phyloP scores from a whole-genome alignment of 1,284 basidiomycete genomes.

The Ustilago xerochloae region DNA sequence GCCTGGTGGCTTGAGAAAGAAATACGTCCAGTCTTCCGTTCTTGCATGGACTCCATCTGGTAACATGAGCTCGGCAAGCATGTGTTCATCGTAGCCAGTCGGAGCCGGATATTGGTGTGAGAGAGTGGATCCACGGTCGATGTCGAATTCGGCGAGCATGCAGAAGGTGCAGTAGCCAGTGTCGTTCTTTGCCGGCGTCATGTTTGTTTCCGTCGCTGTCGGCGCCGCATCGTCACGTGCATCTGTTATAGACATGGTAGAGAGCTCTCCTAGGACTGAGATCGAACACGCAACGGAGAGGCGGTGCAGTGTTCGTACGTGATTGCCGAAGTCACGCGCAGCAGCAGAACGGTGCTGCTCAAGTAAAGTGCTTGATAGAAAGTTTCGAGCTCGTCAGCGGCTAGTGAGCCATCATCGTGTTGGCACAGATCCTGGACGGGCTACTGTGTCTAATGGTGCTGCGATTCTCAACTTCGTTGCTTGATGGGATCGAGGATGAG shows the following conservation, averaged over 20 bases:
- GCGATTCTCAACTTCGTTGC: neutral
- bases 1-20: slow-evolving; percentile 76
- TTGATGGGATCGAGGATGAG: neutral
- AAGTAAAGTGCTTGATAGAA: too few relatives aligned
- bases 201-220: neutral
- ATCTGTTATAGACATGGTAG: slow-evolving; percentile 29
- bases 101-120: slow-evolving; percentile 56
- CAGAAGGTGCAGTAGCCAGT: slow-evolving; percentile 57
- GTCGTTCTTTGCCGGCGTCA: neutral
- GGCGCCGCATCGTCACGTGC: slow-evolving; percentile 1
- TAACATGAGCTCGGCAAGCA: slow-evolving; percentile 96
- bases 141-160: slow-evolving; percentile 65
- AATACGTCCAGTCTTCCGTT: slow-evolving; percentile 96
- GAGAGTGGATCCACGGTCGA: slow-evolving; percentile 61
- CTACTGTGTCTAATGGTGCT: neutral
- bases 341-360: too few relatives aligned
- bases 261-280: neutral
- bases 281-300: neutral
- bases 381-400: too few relatives aligned
- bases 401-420: too few relatives aligned
- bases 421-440: too few relatives aligned
- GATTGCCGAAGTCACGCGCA: too few relatives aligned
- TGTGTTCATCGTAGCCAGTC: slow-evolving; percentile 67
- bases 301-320: too few relatives aligned
- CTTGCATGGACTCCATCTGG: slow-evolving; percentile 96